phyloP scores from a whole-genome alignment of 1,284 basidiomycete species.

The Ceratobasidium sp. region DNA sequence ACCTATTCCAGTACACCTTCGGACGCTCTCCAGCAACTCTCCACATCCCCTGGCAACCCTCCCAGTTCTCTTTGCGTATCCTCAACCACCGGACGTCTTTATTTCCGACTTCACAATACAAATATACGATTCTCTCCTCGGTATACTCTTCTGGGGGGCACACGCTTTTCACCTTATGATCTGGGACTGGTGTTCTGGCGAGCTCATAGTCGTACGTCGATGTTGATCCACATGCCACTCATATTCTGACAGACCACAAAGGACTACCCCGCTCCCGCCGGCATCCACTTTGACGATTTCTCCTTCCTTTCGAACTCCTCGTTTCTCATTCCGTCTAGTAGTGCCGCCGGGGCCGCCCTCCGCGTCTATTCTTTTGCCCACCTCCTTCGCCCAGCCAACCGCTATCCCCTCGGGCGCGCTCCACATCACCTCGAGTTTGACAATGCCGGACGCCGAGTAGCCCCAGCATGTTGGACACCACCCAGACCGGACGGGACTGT shows the following conservation, averaged over 20 bases:
- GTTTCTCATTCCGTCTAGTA: conserved; percentile 41
- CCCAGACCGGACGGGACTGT: conserved; percentile 13
- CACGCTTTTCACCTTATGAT: conserved; percentile 44
- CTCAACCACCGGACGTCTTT: conserved; percentile 38
- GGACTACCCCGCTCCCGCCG: conserved; percentile 39
- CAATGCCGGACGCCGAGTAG: conserved; percentile 38
- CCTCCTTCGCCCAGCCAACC: conserved; percentile 48
- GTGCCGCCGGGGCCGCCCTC: conserved; percentile 47
- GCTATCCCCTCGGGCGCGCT: conserved; percentile 23
- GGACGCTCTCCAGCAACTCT: conserved; percentile 29
- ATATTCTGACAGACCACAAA: too few relatives aligned
- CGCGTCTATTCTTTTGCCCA: conserved; percentile 53
- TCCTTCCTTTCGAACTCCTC: conserved; percentile 31
- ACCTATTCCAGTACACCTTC: conserved; percentile 41
- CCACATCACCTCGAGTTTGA: conserved; percentile 43
- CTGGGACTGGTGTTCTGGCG: conserved; percentile 42
- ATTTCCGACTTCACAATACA: conserved; percentile 42
- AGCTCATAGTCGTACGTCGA: conserved; percentile 36
- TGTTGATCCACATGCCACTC: not conserved
- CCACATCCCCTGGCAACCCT: conserved; percentile 43
- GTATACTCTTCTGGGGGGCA: conserved; percentile 40
- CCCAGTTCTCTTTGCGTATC: conserved; percentile 40
- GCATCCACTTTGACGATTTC: conserved; percentile 41
- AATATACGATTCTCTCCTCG: conserved; percentile 42
- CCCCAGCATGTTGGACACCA: conserved; percentile 36